Percentiles rank a stretch among this genome's conserved stretches.
These are phyloP conservation scores for Luffa aegyptiaca DNA, from an alignment of 306 rosid species.

Conservation along the genomic window DNA sequence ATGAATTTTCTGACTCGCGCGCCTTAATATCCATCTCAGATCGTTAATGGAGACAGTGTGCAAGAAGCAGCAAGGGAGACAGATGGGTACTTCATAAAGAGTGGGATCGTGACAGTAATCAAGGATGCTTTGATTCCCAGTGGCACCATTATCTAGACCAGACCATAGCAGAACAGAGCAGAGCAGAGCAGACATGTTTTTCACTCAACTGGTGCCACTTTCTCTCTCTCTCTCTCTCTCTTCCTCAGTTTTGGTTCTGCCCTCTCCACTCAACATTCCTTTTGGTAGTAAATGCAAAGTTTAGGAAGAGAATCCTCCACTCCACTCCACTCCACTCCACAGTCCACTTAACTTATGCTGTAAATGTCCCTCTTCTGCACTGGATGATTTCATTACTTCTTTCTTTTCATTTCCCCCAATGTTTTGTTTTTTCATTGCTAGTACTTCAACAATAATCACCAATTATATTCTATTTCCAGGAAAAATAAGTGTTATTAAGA, in stretches of 20 bases:
- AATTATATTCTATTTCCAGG: neutral
- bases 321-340: neutral
- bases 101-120: conserved; percentile 86
- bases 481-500: neutral
- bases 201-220: neutral
- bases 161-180: neutral
- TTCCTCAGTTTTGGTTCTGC: conserved; percentile 1
- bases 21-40: conserved; percentile 27
- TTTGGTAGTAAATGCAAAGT: neutral
- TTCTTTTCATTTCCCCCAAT: neutral
- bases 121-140: conserved; percentile 94
- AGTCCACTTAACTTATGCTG: neutral
- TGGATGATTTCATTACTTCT: neutral
- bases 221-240: neutral
- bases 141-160: conserved; percentile 51
- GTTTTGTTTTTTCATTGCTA: neutral
- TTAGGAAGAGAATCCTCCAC: neutral
- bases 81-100: conserved; percentile 93
- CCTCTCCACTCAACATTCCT: neutral
- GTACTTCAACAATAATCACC: neutral
- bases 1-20: neutral
- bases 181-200: neutral
- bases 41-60: conserved; percentile 59
- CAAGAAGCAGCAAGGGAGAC: conserved; percentile 99
- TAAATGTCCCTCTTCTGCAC: neutral